These are phyloP conservation scores for Xerophyta viscosa DNA, from an alignment of 106 monocot genomes.

Conservation along the genomic window DNA sequence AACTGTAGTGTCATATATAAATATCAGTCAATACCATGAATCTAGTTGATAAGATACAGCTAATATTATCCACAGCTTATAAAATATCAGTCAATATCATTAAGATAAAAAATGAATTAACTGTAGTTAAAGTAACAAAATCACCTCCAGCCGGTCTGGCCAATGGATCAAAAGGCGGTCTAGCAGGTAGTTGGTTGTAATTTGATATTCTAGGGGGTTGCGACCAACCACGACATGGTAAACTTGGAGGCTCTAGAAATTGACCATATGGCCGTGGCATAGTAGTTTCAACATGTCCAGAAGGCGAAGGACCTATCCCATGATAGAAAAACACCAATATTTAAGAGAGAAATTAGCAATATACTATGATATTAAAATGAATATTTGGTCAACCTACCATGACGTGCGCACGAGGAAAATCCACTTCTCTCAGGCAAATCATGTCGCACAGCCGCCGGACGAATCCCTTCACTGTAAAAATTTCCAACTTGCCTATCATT, in stretches of 20 bases:
- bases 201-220: slow-evolving; percentile 42
- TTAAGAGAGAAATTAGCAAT: background rate
- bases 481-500: slow-evolving; percentile 23
- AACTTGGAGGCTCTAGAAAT: slow-evolving; percentile 30
- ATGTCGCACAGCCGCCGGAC: slow-evolving; percentile 19
- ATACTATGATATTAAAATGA: background rate
- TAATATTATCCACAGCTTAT: background rate
- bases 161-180: slow-evolving; percentile 35
- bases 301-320: slow-evolving; percentile 14
- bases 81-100: background rate
- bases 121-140: background rate
- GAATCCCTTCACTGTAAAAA: slow-evolving; percentile 29
- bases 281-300: slow-evolving; percentile 31
- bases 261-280: slow-evolving; percentile 30
- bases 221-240: slow-evolving; percentile 47
- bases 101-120: background rate
- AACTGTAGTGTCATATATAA: background rate
- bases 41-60: background rate
- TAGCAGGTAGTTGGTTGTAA: slow-evolving; percentile 29
- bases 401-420: slow-evolving; percentile 33
- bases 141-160: slow-evolving; percentile 57
- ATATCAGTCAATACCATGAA: background rate
- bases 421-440: slow-evolving; percentile 37
- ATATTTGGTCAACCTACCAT: slow-evolving; percentile 16
- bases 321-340: background rate